Percentiles rank a stretch among this genome's conserved stretches.
Evolutionary conservation across 306 rosid species (phyloP).

Genomic region (Trifolium fragiferum): DNA sequence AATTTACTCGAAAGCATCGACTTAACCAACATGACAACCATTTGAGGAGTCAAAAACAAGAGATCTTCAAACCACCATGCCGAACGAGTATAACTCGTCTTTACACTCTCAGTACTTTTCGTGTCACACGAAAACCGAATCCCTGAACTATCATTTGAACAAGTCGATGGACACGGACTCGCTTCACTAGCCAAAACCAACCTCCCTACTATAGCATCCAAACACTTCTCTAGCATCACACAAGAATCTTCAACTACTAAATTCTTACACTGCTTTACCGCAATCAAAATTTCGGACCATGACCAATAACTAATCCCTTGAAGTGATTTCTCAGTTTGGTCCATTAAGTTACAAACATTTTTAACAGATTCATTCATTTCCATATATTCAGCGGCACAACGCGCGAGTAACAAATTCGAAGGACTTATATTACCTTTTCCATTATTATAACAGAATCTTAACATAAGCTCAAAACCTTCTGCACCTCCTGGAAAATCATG

Average conservation of each 20-base stretch:
- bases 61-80: constrained; percentile 97
- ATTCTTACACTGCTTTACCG: constrained; percentile 69
- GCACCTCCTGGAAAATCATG: constrained; percentile 97
- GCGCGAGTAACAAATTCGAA: constrained; percentile 61
- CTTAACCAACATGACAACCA: constrained; percentile 61
- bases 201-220: constrained; percentile 73
- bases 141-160: constrained; percentile 81
- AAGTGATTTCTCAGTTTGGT: constrained; percentile 66
- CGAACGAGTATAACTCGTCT: constrained; percentile 60
- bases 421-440: constrained; percentile 62
- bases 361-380: constrained; percentile 71
- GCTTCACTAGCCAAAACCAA: constrained; percentile 61
- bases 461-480: constrained; percentile 79
- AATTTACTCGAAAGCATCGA: constrained; percentile 64
- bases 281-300: constrained; percentile 77
- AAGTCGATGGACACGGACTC: constrained; percentile 83
- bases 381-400: constrained; percentile 79
- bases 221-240: constrained; percentile 58
- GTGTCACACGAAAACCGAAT: constrained; percentile 85
- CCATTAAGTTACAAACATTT: constrained; percentile 54
- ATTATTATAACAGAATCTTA: constrained; percentile 75
- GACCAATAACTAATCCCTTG: constrained; percentile 76
- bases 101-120: constrained; percentile 81
- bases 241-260: constrained; percentile 47
- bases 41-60: constrained; percentile 57